phyloP scores from a whole-genome alignment of 495 filamentous ascomycete genomes.

The Chaetomium cochliodes region DNA sequence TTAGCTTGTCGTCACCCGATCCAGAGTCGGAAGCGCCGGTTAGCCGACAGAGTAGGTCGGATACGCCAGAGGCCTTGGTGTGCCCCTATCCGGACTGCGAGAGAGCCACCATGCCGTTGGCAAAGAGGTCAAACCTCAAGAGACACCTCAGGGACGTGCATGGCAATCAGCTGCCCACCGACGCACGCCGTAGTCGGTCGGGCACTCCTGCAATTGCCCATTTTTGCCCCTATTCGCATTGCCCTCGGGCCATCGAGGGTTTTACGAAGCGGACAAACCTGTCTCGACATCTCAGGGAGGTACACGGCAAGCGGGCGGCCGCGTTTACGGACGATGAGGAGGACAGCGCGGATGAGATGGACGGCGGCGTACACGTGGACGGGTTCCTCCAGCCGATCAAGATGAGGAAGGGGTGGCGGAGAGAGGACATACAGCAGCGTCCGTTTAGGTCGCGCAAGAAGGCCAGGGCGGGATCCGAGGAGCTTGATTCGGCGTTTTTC shows the following conservation, averaged over 20 bases:
- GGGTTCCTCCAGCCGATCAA: slow-evolving; percentile 49
- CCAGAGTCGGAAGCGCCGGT: slow-evolving; percentile 6
- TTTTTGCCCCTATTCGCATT: slow-evolving; percentile 26
- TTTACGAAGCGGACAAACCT: slow-evolving; percentile 26
- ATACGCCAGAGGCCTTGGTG: neutral
- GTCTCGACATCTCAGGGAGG: slow-evolving; percentile 31
- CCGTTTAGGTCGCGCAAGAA: slow-evolving; percentile 2
- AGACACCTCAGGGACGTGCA: slow-evolving; percentile 15
- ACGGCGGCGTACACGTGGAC: slow-evolving; percentile 54
- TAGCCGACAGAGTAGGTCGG: neutral
- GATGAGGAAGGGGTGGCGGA: slow-evolving; percentile 37
- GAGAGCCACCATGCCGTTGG: slow-evolving; percentile 18
- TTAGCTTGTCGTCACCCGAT: neutral
- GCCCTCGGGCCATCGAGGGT: slow-evolving; percentile 23
- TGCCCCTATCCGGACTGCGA: slow-evolving; percentile 29
- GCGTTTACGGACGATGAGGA: slow-evolving; percentile 30
- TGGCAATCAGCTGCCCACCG: neutral
- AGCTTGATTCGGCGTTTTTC: slow-evolving; percentile 26
- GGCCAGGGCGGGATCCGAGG: slow-evolving; percentile 14
- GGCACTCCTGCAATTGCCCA: slow-evolving; percentile 3
- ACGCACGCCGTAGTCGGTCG: slow-evolving; percentile 13
- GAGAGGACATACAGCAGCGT: slow-evolving; percentile 16
- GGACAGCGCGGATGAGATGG: slow-evolving; percentile 52
- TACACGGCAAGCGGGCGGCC: slow-evolving; percentile 37
- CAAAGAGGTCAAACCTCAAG: neutral